These are phyloP conservation scores for Pyrus bretschneideri DNA, from an alignment of 306 rosid genomes.

Conservation along the genomic window DNA sequence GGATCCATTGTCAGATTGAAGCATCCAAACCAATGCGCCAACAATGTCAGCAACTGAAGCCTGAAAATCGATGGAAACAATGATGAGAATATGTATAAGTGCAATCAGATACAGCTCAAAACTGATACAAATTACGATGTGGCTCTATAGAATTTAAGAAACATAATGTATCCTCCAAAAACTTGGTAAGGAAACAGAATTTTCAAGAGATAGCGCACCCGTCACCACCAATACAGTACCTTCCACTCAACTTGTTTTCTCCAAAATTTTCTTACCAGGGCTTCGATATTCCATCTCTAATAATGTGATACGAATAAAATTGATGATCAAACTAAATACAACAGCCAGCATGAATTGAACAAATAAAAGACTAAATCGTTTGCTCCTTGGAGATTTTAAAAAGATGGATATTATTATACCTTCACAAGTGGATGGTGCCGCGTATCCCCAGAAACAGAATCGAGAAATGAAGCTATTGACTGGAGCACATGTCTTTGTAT, in stretches of 20 bases:
- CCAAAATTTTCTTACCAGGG: not conserved
- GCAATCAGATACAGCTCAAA: not conserved
- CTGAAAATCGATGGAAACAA: slow-evolving; percentile 35
- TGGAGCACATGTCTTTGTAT: slow-evolving; percentile 65
- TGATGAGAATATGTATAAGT: not conserved
- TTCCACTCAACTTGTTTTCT: not conserved
- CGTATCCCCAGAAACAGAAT: slow-evolving; percentile 43
- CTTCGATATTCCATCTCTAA: not conserved
- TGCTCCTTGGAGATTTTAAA: not conserved
- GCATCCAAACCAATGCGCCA: slow-evolving; percentile 71
- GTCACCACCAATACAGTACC: too few relatives aligned
- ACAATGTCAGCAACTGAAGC: slow-evolving; percentile 54
- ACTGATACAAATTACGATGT: not conserved
- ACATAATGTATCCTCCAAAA: not conserved
- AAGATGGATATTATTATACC: slow-evolving; percentile 24
- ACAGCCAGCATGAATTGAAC: not conserved
- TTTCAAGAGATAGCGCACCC: too few relatives aligned
- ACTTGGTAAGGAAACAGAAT: not conserved
- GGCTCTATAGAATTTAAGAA: not conserved
- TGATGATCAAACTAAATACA: not conserved
- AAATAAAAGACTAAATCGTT: not conserved
- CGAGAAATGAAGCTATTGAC: slow-evolving; percentile 55
- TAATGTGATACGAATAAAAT: not conserved
- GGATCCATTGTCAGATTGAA: slow-evolving; percentile 41
- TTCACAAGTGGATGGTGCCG: slow-evolving; percentile 42